These are phyloP conservation scores for Mycena galericulata DNA, from an alignment of 768 basidiomycete species.

Conservation along the genomic window DNA sequence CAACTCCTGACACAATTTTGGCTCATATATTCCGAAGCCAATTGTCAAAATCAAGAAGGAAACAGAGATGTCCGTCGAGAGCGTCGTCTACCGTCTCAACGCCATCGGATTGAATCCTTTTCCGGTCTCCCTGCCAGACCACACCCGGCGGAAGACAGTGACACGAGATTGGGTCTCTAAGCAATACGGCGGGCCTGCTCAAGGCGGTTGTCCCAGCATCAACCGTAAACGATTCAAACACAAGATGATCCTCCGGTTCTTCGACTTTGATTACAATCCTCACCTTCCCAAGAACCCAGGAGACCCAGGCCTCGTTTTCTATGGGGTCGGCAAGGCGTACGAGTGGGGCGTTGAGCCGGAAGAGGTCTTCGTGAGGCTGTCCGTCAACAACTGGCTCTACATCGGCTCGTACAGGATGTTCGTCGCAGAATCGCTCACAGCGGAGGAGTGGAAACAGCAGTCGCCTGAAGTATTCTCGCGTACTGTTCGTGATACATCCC, in stretches of 20 bases:
- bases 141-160: too few relatives aligned
- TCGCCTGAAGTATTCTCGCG: not conserved
- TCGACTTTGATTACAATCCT: not conserved
- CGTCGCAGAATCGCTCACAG: not conserved
- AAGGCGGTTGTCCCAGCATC: too few relatives aligned
- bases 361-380: too few relatives aligned
- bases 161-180: too few relatives aligned
- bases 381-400: too few relatives aligned
- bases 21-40: too few relatives aligned
- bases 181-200: too few relatives aligned
- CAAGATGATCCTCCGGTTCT: not conserved
- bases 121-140: too few relatives aligned
- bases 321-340: not conserved
- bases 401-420: not conserved
- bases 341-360: too few relatives aligned
- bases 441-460: constrained; percentile 3
- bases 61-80: not conserved
- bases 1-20: too few relatives aligned
- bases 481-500: too few relatives aligned
- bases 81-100: constrained; percentile 6
- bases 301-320: constrained; percentile 11
- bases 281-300: not conserved
- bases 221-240: not conserved
- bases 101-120: not conserved
- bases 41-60: constrained; percentile 5